Base-by-base conservation (phyloP, 2,329 filamentous ascomycete genomes). In the Chaetomium strumarium region DNA sequence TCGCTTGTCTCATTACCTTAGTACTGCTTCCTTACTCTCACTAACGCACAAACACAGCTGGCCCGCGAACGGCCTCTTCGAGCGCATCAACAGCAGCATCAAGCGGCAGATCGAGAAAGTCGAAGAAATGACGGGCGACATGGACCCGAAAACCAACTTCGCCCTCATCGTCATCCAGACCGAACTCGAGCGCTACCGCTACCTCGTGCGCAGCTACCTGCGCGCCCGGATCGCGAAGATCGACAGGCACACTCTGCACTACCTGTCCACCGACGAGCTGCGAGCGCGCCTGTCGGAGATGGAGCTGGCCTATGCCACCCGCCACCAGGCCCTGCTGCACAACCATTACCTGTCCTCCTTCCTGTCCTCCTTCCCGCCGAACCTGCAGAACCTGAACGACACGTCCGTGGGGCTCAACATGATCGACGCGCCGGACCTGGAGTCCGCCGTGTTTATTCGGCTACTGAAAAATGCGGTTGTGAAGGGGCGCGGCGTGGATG, bases 121-220 rank as follows among this genome's bases (percentile, higher is more conserved):
- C 46, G 68, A 70, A 58, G 68, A 70, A 52, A 80, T 91, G 77
- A 92, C 87, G 12, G 87, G 86, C 57, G 84, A 88, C 65, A 86
- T 91, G 82, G 90, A 95, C 64, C 87, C 91, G 43, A 90, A 88
- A 69, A 85, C 88, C 58, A 97, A 96, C 68, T 96, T 99, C 68
- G 83, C 84, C 56, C 84, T 97, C 64, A 96, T 96, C 45, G 86
- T 99, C 57, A 84, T 96, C 50, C 93, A 99, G 74, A 97, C 95
- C 7, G 93, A 99, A 72, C 80, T 99, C 50, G 91, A 96, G 68
- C 79, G 93, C 42, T 95, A 88, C 71, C 96, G 96, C 72, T 99
- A 90, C 65, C 77, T 99, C 19, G 80, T 97, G 16, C 80, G 93
- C 55, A 86, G 87, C 59, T 86, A 92, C 59, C 71, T 99, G 51